Percentiles rank a stretch among this genome's conserved stretches.
phyloP scores from a whole-genome alignment of 2,329 filamentous ascomycete species.

The Esteya vermicola region DNA sequence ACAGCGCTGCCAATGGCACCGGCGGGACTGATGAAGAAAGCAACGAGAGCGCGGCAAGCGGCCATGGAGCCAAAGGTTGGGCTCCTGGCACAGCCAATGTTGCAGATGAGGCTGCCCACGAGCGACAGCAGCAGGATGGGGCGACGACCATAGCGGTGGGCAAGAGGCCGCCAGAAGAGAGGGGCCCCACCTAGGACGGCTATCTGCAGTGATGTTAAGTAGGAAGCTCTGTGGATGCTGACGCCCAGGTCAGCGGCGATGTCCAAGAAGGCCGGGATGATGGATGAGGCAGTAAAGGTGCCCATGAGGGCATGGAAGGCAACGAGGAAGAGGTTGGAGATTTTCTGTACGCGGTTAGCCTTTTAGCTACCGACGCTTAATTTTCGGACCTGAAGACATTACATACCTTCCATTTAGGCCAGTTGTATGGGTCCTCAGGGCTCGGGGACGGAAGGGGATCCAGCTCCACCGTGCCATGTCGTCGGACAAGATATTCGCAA shows the following conservation, averaged over 20 bases:
- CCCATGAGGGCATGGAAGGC: constrained; percentile 43
- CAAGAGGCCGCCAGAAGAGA: constrained; percentile 41
- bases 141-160: constrained; percentile 36
- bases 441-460: constrained; percentile 4
- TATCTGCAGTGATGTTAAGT: constrained; percentile 41
- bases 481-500: constrained; percentile 4
- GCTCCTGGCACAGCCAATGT: constrained; percentile 37
- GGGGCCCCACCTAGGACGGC: constrained; percentile 37
- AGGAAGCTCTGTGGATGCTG: constrained; percentile 32
- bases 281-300: constrained; percentile 37
- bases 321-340: constrained; percentile 35
- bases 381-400: background rate
- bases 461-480: constrained; percentile 5
- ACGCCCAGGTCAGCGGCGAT: constrained; percentile 36
- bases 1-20: constrained; percentile 38
- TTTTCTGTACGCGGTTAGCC: constrained; percentile 24
- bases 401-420: constrained; percentile 3
- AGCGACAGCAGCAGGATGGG: constrained; percentile 38
- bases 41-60: constrained; percentile 32
- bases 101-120: constrained; percentile 30
- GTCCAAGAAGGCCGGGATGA: constrained; percentile 37
- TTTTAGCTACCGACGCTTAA: no score
- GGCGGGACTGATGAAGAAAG: constrained; percentile 42
- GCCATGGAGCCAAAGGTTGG: constrained; percentile 33
- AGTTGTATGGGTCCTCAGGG: constrained; percentile 7